A percentile compares a stretch with the other conserved stretches of the same genome.
Conservation (phyloP, 495 filamentous ascomycete species). For the Cetradonia linearis region DNA sequence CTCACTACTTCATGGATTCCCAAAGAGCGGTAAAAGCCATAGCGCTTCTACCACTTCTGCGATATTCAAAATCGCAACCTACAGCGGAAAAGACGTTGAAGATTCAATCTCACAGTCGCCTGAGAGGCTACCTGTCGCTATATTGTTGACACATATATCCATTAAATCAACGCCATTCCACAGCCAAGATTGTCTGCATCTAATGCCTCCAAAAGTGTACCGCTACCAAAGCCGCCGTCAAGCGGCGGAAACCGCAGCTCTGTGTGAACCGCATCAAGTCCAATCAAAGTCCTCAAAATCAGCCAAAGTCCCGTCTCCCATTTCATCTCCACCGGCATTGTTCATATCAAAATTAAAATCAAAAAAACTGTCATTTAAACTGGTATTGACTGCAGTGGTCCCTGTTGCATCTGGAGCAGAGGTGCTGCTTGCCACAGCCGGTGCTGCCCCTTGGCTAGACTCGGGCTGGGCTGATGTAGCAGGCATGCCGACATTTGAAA, state of each 20-base stretch:
- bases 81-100: too few relatives aligned
- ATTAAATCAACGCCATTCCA: too few relatives aligned
- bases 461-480: slow-evolving; percentile 4
- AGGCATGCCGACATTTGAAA: slow-evolving; percentile 28
- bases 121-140: too few relatives aligned
- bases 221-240: background rate
- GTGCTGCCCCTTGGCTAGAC: background rate
- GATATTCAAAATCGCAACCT: too few relatives aligned
- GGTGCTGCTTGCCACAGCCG: background rate
- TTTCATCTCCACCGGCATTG: slow-evolving; percentile 7
- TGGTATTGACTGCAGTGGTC: slow-evolving; percentile 36
- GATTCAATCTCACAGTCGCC: too few relatives aligned
- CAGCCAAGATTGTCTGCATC: too few relatives aligned
- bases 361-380: slow-evolving; percentile 40
- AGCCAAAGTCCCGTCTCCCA: slow-evolving; percentile 12
- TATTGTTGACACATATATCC: too few relatives aligned
- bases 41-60: too few relatives aligned
- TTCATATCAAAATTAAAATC: slow-evolving; percentile 15
- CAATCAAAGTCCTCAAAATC: slow-evolving; percentile 22
- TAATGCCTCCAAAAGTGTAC: background rate
- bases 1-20: too few relatives aligned
- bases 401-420: background rate
- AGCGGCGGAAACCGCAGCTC: too few relatives aligned
- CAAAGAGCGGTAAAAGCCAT: too few relatives aligned
- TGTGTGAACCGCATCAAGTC: slow-evolving; percentile 10